phyloP scores from a whole-genome alignment of 441 rosid species.

The Breynia disticha region DNA sequence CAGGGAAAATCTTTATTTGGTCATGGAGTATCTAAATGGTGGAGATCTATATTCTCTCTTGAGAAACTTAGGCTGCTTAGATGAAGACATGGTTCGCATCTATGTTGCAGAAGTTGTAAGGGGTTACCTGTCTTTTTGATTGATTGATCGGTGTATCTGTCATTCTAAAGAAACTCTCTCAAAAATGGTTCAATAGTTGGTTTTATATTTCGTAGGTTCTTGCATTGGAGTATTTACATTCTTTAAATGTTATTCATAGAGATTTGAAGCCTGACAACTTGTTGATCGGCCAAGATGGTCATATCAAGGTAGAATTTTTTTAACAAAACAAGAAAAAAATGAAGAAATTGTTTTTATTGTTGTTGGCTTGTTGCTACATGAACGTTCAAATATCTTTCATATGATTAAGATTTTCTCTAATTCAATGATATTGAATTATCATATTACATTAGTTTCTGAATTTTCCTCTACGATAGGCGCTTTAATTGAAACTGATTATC shows the following conservation, averaged over 20 bases:
- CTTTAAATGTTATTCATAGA: constrained; percentile 87
- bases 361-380: no score
- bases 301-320: constrained; percentile 57
- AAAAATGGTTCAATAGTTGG: constrained; percentile 25
- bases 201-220: constrained; percentile 70
- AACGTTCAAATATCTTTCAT: no score
- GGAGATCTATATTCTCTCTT: constrained; percentile 94
- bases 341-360: no score
- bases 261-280: constrained; percentile 98
- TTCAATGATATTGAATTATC: no score
- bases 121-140: constrained; percentile 9
- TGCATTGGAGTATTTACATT: constrained; percentile 97
- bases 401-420: no score
- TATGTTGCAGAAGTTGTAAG: constrained; percentile 98
- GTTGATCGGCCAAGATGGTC: constrained; percentile 97
- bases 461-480: no score
- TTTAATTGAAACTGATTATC: constrained; percentile 1
- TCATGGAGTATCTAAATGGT: constrained; percentile 97
- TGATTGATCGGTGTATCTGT: background rate
- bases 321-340: no score
- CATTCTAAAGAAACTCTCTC: constrained; percentile 20
- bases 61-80: constrained; percentile 89
- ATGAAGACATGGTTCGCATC: constrained; percentile 85
- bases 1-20: constrained; percentile 93
- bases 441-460: no score